phyloP scores from a whole-genome alignment of 768 basidiomycete genomes.

The Termitomyces sp. region DNA sequence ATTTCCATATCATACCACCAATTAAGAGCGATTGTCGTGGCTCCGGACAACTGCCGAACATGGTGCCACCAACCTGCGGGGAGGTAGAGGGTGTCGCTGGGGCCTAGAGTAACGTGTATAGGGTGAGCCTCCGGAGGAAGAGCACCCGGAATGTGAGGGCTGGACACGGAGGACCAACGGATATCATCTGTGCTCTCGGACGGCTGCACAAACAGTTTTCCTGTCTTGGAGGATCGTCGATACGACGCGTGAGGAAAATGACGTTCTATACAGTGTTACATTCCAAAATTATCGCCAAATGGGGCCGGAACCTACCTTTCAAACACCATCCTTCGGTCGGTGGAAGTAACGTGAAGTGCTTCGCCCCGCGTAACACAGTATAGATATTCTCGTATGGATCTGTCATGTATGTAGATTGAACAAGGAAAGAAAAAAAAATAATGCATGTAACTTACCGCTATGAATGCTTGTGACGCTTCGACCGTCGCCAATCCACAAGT shows the following conservation, averaged over 20 bases:
- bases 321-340: constrained; percentile 88
- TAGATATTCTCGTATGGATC: constrained; percentile 91
- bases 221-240: constrained; percentile 35
- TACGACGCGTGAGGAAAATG: constrained; percentile 68
- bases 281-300: neutral
- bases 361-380: constrained; percentile 77
- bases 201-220: constrained; percentile 23
- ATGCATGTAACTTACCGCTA: constrained; percentile 49
- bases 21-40: constrained; percentile 68
- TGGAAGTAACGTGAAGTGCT: constrained; percentile 82
- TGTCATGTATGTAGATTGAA: neutral
- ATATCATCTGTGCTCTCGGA: constrained; percentile 32
- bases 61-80: constrained; percentile 97
- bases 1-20: constrained; percentile 90
- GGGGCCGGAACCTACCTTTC: constrained; percentile 47
- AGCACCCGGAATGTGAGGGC: constrained; percentile 47
- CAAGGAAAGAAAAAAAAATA: neutral
- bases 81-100: constrained; percentile 82
- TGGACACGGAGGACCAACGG: constrained; percentile 78
- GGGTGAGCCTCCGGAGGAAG: constrained; percentile 57
- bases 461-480: constrained; percentile 83
- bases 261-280: constrained; percentile 37
- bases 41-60: constrained; percentile 61
- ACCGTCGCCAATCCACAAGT: constrained; percentile 86
- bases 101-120: constrained; percentile 57